phyloP scores from a whole-genome alignment of 139 green algal species.

The Chlamydomonas incerta region DNA sequence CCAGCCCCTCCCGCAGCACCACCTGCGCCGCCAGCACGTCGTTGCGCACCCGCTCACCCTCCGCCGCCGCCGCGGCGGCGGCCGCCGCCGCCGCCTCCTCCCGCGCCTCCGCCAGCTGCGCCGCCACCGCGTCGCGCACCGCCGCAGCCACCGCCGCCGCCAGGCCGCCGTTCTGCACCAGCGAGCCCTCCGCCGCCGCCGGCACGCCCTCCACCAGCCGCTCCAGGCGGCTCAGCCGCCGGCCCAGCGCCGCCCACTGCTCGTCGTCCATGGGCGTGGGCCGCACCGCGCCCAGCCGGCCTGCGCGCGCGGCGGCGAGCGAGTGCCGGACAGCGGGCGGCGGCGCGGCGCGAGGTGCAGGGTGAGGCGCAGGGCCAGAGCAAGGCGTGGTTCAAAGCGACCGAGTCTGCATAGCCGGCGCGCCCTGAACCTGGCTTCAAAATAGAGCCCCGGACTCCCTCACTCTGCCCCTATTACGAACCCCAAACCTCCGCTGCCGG shows the following conservation, averaged over 20 bases:
- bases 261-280: constrained; percentile 52
- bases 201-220: constrained; percentile 52
- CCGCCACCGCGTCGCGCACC: constrained; percentile 5
- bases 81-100: neutral
- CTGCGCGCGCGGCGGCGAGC: neutral
- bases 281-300: constrained; percentile 1
- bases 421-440: no score
- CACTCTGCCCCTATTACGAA: no score
- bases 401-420: no score
- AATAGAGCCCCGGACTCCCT: no score
- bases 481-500: no score
- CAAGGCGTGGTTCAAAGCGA: no score
- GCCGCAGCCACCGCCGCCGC: constrained; percentile 12
- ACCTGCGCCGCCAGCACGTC: constrained; percentile 28
- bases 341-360: no score
- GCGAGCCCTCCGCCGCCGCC: constrained; percentile 21
- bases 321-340: no score
- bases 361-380: no score
- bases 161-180: constrained; percentile 1
- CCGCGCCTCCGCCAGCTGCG: neutral
- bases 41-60: constrained; percentile 27
- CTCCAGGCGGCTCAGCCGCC: constrained; percentile 59
- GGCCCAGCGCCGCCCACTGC: constrained; percentile 67
- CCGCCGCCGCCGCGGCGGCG: constrained; percentile 14
- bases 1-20: constrained; percentile 29